These are phyloP conservation scores for Vitis hybrid DNA, from an alignment of 177 flowering plant genomes.

Conservation along the genomic window DNA sequence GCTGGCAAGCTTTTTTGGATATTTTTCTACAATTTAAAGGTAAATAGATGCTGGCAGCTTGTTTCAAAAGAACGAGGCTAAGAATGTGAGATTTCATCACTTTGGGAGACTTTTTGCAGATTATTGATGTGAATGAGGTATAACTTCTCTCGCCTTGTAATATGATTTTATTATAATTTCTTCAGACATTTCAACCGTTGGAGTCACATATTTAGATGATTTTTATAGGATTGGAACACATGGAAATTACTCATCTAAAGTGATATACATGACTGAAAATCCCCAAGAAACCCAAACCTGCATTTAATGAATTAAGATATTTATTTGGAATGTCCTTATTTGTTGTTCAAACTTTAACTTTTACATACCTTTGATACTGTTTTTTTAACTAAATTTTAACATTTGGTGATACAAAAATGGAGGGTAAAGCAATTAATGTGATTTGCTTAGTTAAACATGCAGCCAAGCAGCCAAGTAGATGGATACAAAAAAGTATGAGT, in stretches of 20 bases:
- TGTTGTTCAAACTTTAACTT: not conserved
- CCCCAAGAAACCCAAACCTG: too few species aligned
- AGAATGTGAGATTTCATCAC: slow-evolving; percentile 85
- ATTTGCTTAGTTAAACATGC: too few species aligned
- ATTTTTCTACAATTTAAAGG: slow-evolving; percentile 35
- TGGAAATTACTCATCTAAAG: too few species aligned
- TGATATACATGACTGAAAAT: too few species aligned
- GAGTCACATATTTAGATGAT: too few species aligned
- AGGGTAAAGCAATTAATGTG: slow-evolving; percentile 62
- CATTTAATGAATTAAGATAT: too few species aligned
- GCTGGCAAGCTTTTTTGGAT: not conserved
- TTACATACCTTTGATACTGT: not conserved
- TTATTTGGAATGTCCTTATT: too few species aligned
- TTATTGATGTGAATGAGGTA: slow-evolving; percentile 71
- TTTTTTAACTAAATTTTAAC: slow-evolving; percentile 10
- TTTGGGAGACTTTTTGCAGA: slow-evolving; percentile 76
- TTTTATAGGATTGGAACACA: too few species aligned
- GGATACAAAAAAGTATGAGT: too few species aligned
- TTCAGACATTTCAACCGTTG: too few species aligned
- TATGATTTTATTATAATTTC: not conserved
- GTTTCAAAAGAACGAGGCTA: slow-evolving; percentile 87
- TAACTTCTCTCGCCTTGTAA: not conserved
- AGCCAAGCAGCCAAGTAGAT: too few species aligned
- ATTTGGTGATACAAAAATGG: slow-evolving; percentile 44
- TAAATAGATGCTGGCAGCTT: slow-evolving; percentile 85